Conservation (phyloP, 495 filamentous ascomycete genomes). For the Aspergillus panamensis region DNA sequence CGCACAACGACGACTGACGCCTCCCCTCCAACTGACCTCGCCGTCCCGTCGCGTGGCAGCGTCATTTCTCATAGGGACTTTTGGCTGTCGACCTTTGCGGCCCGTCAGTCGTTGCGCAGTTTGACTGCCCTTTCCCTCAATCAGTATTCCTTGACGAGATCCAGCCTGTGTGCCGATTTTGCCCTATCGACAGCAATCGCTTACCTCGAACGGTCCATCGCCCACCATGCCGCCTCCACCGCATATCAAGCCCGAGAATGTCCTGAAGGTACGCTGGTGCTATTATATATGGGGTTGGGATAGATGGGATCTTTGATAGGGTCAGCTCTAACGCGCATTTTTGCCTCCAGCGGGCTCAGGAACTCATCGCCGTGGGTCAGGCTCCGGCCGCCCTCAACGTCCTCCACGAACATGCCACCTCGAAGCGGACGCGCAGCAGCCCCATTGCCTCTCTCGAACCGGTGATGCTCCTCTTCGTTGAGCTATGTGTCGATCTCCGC, state of each 20-base stretch:
- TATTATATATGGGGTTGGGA: not conserved
- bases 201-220: conserved; percentile 12
- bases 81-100: conserved; percentile 25
- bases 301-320: conserved; percentile 2
- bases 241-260: conserved; percentile 97
- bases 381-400: conserved; percentile 85
- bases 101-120: conserved; percentile 26
- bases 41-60: conserved; percentile 44
- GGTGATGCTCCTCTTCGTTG: conserved; percentile 96
- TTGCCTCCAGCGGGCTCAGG: conserved; percentile 69
- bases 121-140: conserved; percentile 6
- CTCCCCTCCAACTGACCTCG: conserved; percentile 26
- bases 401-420: conserved; percentile 98
- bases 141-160: not conserved
- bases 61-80: conserved; percentile 21
- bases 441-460: conserved; percentile 96
- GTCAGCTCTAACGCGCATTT: conserved; percentile 4
- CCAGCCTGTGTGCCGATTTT: conserved; percentile 11
- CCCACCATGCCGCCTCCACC: conserved; percentile 89
- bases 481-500: conserved; percentile 91
- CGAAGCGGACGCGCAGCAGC: conserved; percentile 94
- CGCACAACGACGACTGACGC: conserved; percentile 39
- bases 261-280: conserved; percentile 67
- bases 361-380: conserved; percentile 97
- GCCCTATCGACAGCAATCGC: conserved; percentile 17